Base-by-base conservation (phyloP, 2,329 filamentous ascomycete genomes). In the Pseudofabraea citricarpa region DNA sequence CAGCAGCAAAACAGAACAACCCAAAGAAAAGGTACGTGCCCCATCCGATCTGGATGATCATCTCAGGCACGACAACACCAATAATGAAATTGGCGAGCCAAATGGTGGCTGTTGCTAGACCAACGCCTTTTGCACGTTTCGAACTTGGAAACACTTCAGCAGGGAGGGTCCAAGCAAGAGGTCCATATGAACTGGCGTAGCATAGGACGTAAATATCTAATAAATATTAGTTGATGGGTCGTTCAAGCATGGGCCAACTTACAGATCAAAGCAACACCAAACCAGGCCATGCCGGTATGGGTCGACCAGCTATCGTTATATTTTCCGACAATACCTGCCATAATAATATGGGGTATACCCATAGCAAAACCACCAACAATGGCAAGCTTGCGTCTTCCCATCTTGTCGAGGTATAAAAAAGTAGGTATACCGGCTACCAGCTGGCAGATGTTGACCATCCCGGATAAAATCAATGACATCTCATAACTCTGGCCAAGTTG, bases 61-160 rank as follows among this genome's bases (percentile, higher is more conserved):
- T 31, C 6, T 4, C 13, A 31, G 27, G 27, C 4, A 15, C 16
- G 13, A 15, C 27, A n/a, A n/a, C 13, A 31, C n/a, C n/a, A n/a
- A n/a, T n/a, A 19, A 23, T 23, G 13, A 40, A 40, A 50, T 73
- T 71, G 55, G 66, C 75, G 71, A 77, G 77, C 72, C 76, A 80
- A 59, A 80, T 82, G 51, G 73, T 75, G 2, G 74, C 78, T 3
- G 79, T 81, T 13, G 80, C 83, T 0, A 88, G 67, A 0, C 82
- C 71, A 6, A 84, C 80, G 36, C 83, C 84, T 45, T 86, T 84
- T 1, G 84, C 75, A 5, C 82, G 74, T 4, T 78, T 77, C 48
- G 76, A 81, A 9, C 87, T 64, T 0, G 83, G 84, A 78, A 80
- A 88, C 35, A 88, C 77, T 62, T 87, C 84, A 5, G 81, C 76